Base-by-base conservation (phyloP, 2,329 filamentous ascomycete species). In the Xylaria sp. region DNA sequence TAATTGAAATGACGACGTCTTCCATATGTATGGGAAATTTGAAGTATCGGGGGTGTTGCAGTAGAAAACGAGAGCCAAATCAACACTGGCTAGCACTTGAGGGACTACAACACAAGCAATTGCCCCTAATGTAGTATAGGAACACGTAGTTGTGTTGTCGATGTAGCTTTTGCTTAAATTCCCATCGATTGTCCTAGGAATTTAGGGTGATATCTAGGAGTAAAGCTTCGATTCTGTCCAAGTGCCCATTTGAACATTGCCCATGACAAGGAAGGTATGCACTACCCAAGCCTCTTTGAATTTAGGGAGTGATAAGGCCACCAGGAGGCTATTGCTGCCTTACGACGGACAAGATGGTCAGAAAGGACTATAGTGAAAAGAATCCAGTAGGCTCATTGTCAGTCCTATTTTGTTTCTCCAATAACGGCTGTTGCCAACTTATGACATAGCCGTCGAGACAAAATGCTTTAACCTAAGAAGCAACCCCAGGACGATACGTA, bases 391-490 rank as follows among this genome's bases (percentile, higher is more conserved):
- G 27, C 54, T 54, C n/a, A 29, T 36, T 17, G 17, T 5, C 11
- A 38, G 29, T 7, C 38, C 17, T 44, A 65, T 55, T 65, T 1
- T 27, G 20, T 38, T 56, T 57, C 17, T 5, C 15, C 17, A 5
- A 42, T 25, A 10, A n/a, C 3, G 11, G 20, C 22, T 22, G 10
- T 17, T 27, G 20, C 20, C 33, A 42, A 42, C 10, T 15, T 20
- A 20, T 57, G 15, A 13, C 15, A 25, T 39, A 27, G 29, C 13
- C 25, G 44, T 42, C 17, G 27, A 27, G 42, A 36, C 44, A 27
- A 25, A 38, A 53, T 57, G 38, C n/a, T 49, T 33, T 29, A 25
- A 29, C 36, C 36, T 47, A 17, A 56, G 36, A 56, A 56, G 9
- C 6, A 25, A 7, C 9, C 5, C 27, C 2, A 17, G 25, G 7